Conservation (phyloP, 2,329 filamentous ascomycete species). For the Colletotrichum plurivorum region DNA sequence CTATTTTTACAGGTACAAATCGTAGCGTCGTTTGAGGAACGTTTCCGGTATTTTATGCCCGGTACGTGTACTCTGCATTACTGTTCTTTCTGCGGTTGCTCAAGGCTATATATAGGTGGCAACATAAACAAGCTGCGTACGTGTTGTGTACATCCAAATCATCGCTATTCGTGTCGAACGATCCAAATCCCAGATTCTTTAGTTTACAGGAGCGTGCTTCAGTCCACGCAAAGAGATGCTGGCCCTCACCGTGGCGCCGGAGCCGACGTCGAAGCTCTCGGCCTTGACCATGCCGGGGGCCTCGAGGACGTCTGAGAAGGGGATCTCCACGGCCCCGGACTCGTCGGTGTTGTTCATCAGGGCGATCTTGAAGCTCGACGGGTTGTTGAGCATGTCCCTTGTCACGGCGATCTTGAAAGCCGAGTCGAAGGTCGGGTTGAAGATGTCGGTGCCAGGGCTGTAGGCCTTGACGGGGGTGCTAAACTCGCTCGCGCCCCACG, state of each 20-base stretch:
- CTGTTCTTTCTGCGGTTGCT: no score
- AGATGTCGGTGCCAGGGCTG: slow-evolving; percentile 60
- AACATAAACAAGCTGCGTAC: background rate
- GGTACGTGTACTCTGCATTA: background rate
- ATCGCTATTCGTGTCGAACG: background rate
- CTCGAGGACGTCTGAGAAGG: slow-evolving; percentile 51
- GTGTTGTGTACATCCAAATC: background rate
- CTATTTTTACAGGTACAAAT: background rate
- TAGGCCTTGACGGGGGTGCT: slow-evolving; percentile 58
- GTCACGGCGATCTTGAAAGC: slow-evolving; percentile 58
- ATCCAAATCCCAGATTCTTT: background rate
- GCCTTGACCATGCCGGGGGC: slow-evolving; percentile 49
- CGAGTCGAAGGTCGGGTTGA: slow-evolving; percentile 63
- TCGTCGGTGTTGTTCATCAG: slow-evolving; percentile 53
- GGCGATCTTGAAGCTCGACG: slow-evolving; percentile 49
- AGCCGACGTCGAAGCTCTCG: slow-evolving; percentile 53
- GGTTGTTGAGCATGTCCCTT: slow-evolving; percentile 46
- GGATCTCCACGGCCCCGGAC: slow-evolving; percentile 51
- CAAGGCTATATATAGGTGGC: no score
- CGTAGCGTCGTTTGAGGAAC: background rate
- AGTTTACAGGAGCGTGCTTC: slow-evolving; percentile 37
- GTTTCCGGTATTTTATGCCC: background rate
- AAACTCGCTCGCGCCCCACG: slow-evolving; percentile 58
- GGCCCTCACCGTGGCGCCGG: slow-evolving; percentile 51
- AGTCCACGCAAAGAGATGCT: slow-evolving; percentile 52